phyloP scores from a whole-genome alignment of 2,329 filamentous ascomycete genomes.

The Gaeumannomyces sp. region DNA sequence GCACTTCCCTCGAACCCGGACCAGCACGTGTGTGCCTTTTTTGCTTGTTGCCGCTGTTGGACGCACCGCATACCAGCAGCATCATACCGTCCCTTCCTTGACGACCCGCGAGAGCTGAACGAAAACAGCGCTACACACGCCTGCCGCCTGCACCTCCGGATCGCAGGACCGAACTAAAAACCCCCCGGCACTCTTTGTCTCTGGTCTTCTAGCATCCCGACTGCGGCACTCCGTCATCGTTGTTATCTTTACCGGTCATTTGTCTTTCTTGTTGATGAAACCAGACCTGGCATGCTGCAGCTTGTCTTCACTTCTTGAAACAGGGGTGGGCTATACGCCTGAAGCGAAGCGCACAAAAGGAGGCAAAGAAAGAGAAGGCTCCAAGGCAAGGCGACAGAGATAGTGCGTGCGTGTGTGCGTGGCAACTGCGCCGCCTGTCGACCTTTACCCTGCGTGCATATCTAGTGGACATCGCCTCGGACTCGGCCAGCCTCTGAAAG shows the following conservation, averaged over 20 bases:
- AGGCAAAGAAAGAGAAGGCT: background rate
- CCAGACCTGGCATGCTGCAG: background rate
- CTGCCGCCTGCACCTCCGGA: background rate
- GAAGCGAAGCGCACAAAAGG: background rate
- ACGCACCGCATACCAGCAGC: background rate
- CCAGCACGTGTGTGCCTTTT: background rate
- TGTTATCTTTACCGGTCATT: background rate
- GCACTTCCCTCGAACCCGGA: background rate
- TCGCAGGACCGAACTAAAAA: background rate
- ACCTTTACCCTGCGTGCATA: background rate
- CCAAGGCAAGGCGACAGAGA: background rate
- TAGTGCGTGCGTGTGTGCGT: background rate
- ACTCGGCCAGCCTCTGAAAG: background rate
- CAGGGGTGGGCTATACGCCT: background rate
- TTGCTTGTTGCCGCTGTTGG: background rate
- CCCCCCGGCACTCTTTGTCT: background rate
- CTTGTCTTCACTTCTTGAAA: background rate
- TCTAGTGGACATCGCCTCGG: background rate
- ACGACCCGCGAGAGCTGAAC: background rate
- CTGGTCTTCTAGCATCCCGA: no score
- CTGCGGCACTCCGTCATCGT: background rate
- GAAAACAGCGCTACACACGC: background rate
- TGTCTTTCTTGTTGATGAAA: background rate
- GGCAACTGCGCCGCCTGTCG: background rate
- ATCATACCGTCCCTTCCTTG: background rate